Base-by-base conservation (phyloP, 2,329 filamentous ascomycete species). In the Cercospora citrullina region DNA sequence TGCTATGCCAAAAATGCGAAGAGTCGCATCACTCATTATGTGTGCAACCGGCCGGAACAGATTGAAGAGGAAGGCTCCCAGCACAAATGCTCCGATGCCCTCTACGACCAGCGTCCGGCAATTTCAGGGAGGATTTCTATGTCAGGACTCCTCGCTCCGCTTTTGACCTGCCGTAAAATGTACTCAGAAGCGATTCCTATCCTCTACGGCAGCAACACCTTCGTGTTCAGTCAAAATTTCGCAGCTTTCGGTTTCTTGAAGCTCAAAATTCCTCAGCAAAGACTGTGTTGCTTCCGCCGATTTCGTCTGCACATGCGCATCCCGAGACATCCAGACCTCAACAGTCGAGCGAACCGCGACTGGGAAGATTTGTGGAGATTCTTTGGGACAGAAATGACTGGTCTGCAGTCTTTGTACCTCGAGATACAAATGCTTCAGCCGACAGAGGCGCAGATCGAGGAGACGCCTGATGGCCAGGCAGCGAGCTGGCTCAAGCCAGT, bases 211-310 rank as follows among this genome's bases (percentile, higher is more conserved):
- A 69, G 71, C 63, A 77, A 77, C 69, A 73, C 71, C 4, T 78
- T 78, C 69, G 74, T 77, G 39, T 77, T 77, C 71, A 75, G 74
- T 3, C 74, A 77, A 55, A 76, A 75, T 60, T 74, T 73, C 28
- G 75, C 73, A 23, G 75, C 75, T 6, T 75, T 78, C 66, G 74
- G 72, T 16, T 75, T 77, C 60, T 68, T 78, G 26, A 75, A 72
- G 58, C 59, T 71, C 68, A 77, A 74, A 68, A 67, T 77, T 5
- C 76, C 76, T 4, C 67, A 69, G 10, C 72, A 73, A 42, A 71
- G 76, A 12, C 69, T 78, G 3, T 66, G 66, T 14, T 69, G 65
- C 26, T 69, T 78, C 14, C 74, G 76, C 9, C 72, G 73, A 36
- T 73, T 78, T 48, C 73, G 75, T 18, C 65, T 76, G 21, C 72